Conservation (phyloP, 345 rosid genomes). For the Sisymbrium irio region DNA sequence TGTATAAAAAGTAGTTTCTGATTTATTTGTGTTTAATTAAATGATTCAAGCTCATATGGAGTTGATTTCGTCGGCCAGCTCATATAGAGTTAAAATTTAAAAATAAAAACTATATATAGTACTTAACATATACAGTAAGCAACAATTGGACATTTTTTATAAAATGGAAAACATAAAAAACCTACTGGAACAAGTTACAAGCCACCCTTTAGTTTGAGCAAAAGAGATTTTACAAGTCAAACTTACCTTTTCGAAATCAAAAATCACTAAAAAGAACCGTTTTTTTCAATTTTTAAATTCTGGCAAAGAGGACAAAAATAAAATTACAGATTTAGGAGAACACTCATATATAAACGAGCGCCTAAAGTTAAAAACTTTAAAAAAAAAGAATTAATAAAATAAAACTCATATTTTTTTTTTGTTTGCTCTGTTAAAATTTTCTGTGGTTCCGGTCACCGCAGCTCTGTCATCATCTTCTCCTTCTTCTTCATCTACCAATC, state of each 20-base stretch:
- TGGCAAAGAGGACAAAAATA: background rate
- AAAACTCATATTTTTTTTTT: background rate
- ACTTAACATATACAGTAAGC: background rate
- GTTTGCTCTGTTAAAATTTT: conserved; percentile 11
- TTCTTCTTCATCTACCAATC: conserved; percentile 23
- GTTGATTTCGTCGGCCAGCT: background rate
- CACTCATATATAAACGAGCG: conserved; percentile 32
- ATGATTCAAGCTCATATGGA: background rate
- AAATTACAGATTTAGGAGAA: conserved; percentile 14
- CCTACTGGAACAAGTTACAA: conserved; percentile 22
- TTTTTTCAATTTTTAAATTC: background rate
- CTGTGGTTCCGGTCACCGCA: conserved; percentile 44
- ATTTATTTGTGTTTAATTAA: background rate
- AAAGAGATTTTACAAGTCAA: conserved; percentile 25
- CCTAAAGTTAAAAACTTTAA: conserved; percentile 20
- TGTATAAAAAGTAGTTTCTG: background rate
- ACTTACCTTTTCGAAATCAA: conserved; percentile 21
- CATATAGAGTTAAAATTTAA: background rate
- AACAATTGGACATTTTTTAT: background rate
- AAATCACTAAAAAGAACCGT: background rate
- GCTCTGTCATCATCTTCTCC: conserved; percentile 34
- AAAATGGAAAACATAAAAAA: background rate
- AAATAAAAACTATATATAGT: background rate
- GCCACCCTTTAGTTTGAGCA: background rate
- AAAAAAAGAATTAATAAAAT: background rate